phyloP scores from a whole-genome alignment of 2,329 filamentous ascomycete species.

The Ophiocordyceps camponoti-floridani region DNA sequence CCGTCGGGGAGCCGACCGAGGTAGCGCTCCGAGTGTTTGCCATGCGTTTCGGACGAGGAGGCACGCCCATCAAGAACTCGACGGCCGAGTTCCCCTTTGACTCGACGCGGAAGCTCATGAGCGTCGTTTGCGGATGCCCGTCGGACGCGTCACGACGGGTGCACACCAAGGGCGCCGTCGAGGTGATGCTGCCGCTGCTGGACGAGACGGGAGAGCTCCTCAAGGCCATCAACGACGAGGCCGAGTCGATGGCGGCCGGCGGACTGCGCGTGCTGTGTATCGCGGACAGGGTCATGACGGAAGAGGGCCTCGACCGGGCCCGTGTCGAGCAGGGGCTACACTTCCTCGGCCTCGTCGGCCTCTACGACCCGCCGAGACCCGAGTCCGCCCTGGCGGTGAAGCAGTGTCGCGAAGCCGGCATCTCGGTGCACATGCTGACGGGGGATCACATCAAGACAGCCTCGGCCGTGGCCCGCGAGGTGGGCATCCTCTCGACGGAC shows the following conservation, averaged over 20 bases:
- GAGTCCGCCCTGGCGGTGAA: conserved; percentile 45
- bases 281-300: conserved; percentile 29
- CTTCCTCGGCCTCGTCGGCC: conserved; percentile 52
- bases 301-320: conserved; percentile 25
- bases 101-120: conserved; percentile 58
- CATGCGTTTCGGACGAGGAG: conserved; percentile 43
- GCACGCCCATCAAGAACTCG: conserved; percentile 24
- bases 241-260: conserved; percentile 38
- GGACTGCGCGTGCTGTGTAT: conserved; percentile 54
- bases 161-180: conserved; percentile 40
- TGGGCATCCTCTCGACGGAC: conserved; percentile 35
- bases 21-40: conserved; percentile 60
- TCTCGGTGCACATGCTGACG: conserved; percentile 52
- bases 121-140: conserved; percentile 38
- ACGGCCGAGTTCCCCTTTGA: conserved; percentile 56
- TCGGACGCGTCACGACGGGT: conserved; percentile 19
- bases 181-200: conserved; percentile 35
- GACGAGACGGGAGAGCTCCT: conserved; percentile 28
- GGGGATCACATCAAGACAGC: conserved; percentile 53
- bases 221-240: conserved; percentile 25
- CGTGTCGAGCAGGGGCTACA: conserved; percentile 36
- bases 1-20: conserved; percentile 51
- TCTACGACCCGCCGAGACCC: conserved; percentile 54
- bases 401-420: conserved; percentile 40
- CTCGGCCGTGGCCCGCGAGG: conserved; percentile 45